Percentiles rank a stretch among this genome's conserved stretches.
These are phyloP conservation scores for Taxillus chinensis DNA, from an alignment of 164 flowering plant genomes.

Conservation along the genomic window DNA sequence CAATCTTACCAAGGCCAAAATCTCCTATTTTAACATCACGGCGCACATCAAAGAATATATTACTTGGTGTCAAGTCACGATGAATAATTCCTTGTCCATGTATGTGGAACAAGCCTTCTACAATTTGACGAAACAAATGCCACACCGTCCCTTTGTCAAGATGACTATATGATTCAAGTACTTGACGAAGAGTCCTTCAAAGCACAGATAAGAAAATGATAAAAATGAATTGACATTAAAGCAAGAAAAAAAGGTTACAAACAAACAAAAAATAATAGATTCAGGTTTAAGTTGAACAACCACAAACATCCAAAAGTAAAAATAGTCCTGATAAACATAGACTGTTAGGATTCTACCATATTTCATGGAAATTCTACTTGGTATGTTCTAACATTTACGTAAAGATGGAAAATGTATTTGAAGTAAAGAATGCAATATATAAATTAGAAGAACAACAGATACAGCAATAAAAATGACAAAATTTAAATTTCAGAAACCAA, in stretches of 20 bases:
- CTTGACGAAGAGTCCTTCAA: conserved; percentile 75
- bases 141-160: conserved; percentile 73
- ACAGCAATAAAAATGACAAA: no score
- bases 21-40: conserved; percentile 95
- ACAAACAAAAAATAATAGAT: no score
- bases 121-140: conserved; percentile 93
- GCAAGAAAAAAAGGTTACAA: background rate
- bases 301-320: no score
- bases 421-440: no score
- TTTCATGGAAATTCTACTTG: no score
- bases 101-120: conserved; percentile 92
- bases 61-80: conserved; percentile 89
- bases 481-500: no score
- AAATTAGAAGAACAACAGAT: no score
- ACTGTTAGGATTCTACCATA: no score
- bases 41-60: conserved; percentile 95
- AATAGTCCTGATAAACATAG: no score
- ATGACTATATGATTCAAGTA: conserved; percentile 64
- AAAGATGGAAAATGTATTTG: no score
- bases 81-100: conserved; percentile 98
- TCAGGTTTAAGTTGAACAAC: no score
- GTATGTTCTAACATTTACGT: no score
- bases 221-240: background rate
- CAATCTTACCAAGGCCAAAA: conserved; percentile 88
- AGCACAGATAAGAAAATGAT: conserved; percentile 3